Percentiles rank a stretch among this genome's conserved stretches.
These are phyloP conservation scores for Pelargonium myrrhifolium DNA, from an alignment of 441 rosid species.

Conservation along the genomic window DNA sequence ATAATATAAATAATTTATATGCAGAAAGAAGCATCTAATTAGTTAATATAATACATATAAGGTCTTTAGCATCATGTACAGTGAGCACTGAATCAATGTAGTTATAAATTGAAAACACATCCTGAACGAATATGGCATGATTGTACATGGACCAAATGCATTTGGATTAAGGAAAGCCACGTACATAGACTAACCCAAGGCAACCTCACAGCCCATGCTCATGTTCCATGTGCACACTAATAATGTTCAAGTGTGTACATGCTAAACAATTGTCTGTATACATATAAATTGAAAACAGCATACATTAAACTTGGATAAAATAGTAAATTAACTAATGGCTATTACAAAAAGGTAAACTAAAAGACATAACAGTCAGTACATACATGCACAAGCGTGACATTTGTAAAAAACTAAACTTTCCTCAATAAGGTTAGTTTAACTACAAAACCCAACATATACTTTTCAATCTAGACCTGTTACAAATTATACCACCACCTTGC, in stretches of 20 bases:
- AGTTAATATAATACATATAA: not conserved
- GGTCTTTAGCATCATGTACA: not conserved
- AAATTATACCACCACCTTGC: too few relatives aligned
- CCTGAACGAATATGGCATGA: not conserved
- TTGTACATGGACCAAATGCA: not conserved
- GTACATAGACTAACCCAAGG: constrained; percentile 1
- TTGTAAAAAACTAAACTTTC: not conserved
- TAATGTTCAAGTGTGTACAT: not conserved
- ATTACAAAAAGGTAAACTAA: not conserved
- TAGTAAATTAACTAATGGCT: not conserved
- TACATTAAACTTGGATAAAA: not conserved
- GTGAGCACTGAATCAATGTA: not conserved
- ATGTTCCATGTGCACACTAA: not conserved
- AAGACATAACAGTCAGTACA: not conserved
- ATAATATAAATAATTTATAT: too few relatives aligned
- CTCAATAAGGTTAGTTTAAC: not conserved
- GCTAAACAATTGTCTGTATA: not conserved
- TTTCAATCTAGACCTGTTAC: too few relatives aligned
- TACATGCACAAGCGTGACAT: not conserved
- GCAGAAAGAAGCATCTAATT: not conserved
- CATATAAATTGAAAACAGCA: not conserved
- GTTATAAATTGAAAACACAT: not conserved
- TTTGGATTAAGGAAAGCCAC: not conserved
- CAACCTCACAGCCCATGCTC: not conserved
- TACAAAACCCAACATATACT: not conserved